Evolutionary conservation across 1,284 basidiomycete genomes (phyloP), one percentile per base, ranked within the genome.

Genomic region (Meripilus lineatus): DNA sequence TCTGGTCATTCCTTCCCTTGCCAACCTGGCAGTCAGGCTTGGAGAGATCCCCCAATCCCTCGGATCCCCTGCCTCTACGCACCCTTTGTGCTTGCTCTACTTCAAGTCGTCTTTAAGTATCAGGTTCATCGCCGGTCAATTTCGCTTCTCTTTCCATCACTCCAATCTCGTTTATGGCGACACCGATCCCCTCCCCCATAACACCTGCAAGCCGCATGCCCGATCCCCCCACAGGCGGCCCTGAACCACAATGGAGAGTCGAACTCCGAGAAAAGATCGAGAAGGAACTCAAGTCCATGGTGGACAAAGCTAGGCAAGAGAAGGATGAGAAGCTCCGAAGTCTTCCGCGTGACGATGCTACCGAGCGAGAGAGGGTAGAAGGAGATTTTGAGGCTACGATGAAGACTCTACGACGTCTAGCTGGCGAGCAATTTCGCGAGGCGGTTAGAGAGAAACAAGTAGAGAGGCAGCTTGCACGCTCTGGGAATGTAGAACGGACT

Each of bases 241-340:
- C n/a, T n/a, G n/a, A n/a, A n/a, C n/a, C n/a, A n/a, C n/a, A 66
- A 45, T 80, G 78, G 78, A 79, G 78, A 55, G 55, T 50, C 20
- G 48, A 51, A 1, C 61, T 76, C 47, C 64, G 57, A 51, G 52
- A 55, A 25, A 61, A 65, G 51, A 77, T 81, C 56, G 67, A 75
- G 52, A 55, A 61, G 2, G 63, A 61, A 2, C 57, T 79, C 37
- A 55, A 61, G 40, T 56, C 63, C 38, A 71, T 77, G 68, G 65
- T 75, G 35, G 62, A 70, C 38, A 69, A 74, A 38, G 74, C 76
- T 4, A 71, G 70, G 56, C 63, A 67, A 43, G 68, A 66, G 18
- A 59, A 68, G 40, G 59, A 69, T 8, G 54, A 52, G 7, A 61
- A 67, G 45, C 61, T 79, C 22, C 57, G 50, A 26, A 63, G 59